A percentile compares a stretch with the other conserved stretches of the same genome.
Evolutionary conservation across 1,284 basidiomycete genomes (phyloP).

Genomic region (Sanguinoderma infundibulare): DNA sequence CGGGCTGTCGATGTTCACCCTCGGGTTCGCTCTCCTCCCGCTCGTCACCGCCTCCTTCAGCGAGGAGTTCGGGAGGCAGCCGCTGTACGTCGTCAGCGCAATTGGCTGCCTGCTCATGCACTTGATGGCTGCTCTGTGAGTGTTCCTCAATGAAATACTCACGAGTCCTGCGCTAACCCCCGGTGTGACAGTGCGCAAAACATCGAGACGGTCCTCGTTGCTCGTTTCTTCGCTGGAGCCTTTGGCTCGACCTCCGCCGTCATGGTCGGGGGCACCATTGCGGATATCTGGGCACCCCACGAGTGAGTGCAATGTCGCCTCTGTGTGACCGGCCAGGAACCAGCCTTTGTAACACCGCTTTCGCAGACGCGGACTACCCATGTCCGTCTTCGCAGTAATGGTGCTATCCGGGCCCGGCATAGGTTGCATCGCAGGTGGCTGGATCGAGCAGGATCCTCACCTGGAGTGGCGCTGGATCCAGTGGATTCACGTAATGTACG

Average conservation of each 20-base stretch:
- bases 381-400: conserved; percentile 67
- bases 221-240: conserved; percentile 69
- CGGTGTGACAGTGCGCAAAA: conserved; percentile 55
- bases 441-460: conserved; percentile 65
- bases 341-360: not conserved
- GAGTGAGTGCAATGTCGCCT: conserved; percentile 44
- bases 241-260: conserved; percentile 74
- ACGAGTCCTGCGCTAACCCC: not conserved
- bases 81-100: conserved; percentile 65
- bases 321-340: too few species aligned
- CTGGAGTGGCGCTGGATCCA: conserved; percentile 84
- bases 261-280: conserved; percentile 80
- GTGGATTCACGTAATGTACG: conserved; percentile 74
- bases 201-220: conserved; percentile 70
- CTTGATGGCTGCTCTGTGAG: conserved; percentile 65
- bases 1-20: conserved; percentile 62
- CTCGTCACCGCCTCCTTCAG: conserved; percentile 76
- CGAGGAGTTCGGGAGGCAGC: conserved; percentile 78
- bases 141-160: conserved; percentile 16
- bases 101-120: conserved; percentile 65
- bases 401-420: conserved; percentile 66
- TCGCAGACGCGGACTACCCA: conserved; percentile 71
- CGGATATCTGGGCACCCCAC: conserved; percentile 68
- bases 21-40: conserved; percentile 75
- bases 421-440: conserved; percentile 70